Percentiles rank a stretch among this genome's conserved stretches.
phyloP scores from a whole-genome alignment of 164 flowering plant genomes.

The Vitis amurensis region DNA sequence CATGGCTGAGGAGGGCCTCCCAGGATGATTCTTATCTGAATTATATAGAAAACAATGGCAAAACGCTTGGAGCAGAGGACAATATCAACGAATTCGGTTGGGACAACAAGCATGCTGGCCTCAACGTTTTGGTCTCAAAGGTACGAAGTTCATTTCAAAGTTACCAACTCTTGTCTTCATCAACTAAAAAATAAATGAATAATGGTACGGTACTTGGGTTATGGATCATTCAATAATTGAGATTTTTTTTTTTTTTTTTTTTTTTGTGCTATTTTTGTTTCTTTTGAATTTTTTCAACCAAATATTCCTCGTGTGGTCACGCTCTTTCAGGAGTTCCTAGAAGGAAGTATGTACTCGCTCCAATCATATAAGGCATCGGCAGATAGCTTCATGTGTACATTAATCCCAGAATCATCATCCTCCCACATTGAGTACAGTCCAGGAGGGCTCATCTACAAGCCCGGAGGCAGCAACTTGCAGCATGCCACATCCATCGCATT shows the following conservation, averaged over 20 bases:
- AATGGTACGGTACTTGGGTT: too few species aligned
- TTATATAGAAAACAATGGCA: slow-evolving; percentile 74
- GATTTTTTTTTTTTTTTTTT: too few species aligned
- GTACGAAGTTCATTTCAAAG: slow-evolving; percentile 23
- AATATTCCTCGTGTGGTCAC: too few species aligned
- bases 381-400: slow-evolving; percentile 89
- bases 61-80: slow-evolving; percentile 87
- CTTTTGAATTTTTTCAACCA: too few species aligned
- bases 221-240: too few species aligned
- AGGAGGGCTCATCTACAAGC: slow-evolving; percentile 88
- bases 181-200: not conserved
- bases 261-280: too few species aligned
- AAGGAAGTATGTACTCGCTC: slow-evolving; percentile 50
- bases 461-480: slow-evolving; percentile 94
- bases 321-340: slow-evolving; percentile 68
- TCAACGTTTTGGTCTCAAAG: slow-evolving; percentile 88
- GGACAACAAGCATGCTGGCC: slow-evolving; percentile 98
- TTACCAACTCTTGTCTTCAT: not conserved
- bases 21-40: slow-evolving; percentile 53
- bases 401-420: slow-evolving; percentile 74
- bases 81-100: slow-evolving; percentile 91
- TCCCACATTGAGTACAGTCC: slow-evolving; percentile 79
- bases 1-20: slow-evolving; percentile 88
- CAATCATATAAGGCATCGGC: slow-evolving; percentile 82
- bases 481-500: slow-evolving; percentile 85